A percentile compares a stretch with the other conserved stretches of the same genome.
Evolutionary conservation across 129 eudicot genomes (phyloP).

Genomic region (Heracleum sosnowskyi): DNA sequence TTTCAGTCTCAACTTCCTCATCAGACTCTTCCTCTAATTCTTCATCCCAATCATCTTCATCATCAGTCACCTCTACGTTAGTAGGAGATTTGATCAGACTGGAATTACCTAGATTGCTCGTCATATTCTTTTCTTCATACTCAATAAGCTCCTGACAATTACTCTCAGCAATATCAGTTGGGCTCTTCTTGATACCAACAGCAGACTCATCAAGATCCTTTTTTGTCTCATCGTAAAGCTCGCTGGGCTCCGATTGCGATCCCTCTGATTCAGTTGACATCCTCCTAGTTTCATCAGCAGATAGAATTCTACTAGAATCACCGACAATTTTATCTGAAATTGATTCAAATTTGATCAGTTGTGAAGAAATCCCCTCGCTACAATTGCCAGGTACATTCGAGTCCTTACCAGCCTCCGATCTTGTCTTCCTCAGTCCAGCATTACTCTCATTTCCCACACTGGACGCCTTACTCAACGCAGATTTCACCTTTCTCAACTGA

Average conservation of each 20-base stretch:
- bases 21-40: conserved; percentile 27
- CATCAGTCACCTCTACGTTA: conserved; percentile 13
- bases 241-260: conserved; percentile 13
- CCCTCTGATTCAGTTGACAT: conserved; percentile 17
- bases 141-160: conserved; percentile 27
- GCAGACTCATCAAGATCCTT: background rate
- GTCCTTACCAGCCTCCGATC: conserved; percentile 17
- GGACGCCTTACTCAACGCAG: conserved; percentile 14
- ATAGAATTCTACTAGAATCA: background rate
- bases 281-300: background rate
- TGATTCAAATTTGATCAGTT: background rate
- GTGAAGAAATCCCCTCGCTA: conserved; percentile 8
- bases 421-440: conserved; percentile 18
- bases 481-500: conserved; percentile 35
- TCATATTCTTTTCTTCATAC: conserved; percentile 49
- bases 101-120: conserved; percentile 22
- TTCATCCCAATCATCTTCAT: conserved; percentile 22
- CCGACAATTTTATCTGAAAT: background rate
- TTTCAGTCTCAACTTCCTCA: conserved; percentile 14
- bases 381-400: conserved; percentile 11
- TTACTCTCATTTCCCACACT: conserved; percentile 17
- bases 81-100: conserved; percentile 19
- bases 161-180: background rate
- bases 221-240: background rate
- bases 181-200: conserved; percentile 18